Evolutionary conservation across 495 filamentous ascomycete species (phyloP), one percentile per base, ranked within the genome.

Genomic region (Cenococcum geophilum): DNA sequence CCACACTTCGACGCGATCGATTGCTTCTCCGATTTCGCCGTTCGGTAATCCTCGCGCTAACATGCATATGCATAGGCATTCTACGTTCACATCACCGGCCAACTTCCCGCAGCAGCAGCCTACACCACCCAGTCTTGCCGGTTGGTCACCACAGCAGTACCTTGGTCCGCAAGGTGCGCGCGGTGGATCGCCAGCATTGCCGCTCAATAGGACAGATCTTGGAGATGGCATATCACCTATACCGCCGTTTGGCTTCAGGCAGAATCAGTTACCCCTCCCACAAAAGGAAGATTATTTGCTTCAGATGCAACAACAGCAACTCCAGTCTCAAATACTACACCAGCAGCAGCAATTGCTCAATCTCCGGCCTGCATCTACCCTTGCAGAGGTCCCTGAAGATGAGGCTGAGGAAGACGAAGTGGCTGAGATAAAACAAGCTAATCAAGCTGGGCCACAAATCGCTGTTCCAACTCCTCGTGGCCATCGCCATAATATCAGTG

Each of bases 401-500:
- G 77, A 78, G 55, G 76, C 75, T 21, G 74, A 76, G 63, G 80
- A 82, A 57, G 73, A 75, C n/a, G 63, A 62, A 21, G 52, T 64
- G 0, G 42, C 62, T 16, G 23, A 56, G 23, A 42, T 62, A 35
- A 60, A 65, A 40, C 68, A 70, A 59, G 60, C 63, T 40, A 59
- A 78, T 73, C 65, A 81, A 76, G 34, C 74, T 73, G 48, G 78
- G 67, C 71, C 69, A 35, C 79, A 84, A 45, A 82, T 89, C 68
- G 84, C 82, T 51, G 78, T 82, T 45, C 86, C 86, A 10, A 84
- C 80, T 42, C 86, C 86, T 47, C 81, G 82, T 57, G 80, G 83
- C 21, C 84, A 86, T 62, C 76, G 75, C 40, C 85, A 86, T 52
- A 87, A 88, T 63, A 73, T 86, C 42, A 88, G 84, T 61, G 81